Conservation (phyloP, 2,329 filamentous ascomycete genomes). For the Sordariomycetes sp. region DNA sequence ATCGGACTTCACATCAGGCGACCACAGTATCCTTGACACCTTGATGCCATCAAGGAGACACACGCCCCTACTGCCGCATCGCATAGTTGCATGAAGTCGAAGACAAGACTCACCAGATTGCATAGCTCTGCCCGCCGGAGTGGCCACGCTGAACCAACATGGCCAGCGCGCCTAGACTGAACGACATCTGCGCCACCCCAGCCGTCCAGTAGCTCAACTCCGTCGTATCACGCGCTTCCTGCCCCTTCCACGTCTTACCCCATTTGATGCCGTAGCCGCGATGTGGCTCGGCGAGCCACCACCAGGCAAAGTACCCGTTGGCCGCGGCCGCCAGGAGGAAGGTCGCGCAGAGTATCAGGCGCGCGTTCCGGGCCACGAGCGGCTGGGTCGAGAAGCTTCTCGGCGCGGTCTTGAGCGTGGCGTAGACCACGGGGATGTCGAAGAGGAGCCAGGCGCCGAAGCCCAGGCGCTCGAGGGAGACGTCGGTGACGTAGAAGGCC, state of each 20-base stretch:
- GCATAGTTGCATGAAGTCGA: background rate
- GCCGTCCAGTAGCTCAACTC: conserved; percentile 41
- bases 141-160: conserved; percentile 36
- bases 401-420: conserved; percentile 30
- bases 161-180: conserved; percentile 27
- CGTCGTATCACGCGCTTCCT: conserved; percentile 33
- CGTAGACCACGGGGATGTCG: conserved; percentile 36
- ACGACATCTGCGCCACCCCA: conserved; percentile 29
- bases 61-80: background rate
- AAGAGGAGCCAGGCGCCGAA: conserved; percentile 40
- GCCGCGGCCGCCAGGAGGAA: conserved; percentile 25
- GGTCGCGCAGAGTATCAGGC: conserved; percentile 22
- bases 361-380: conserved; percentile 29
- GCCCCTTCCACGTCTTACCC: conserved; percentile 32
- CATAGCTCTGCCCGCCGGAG: conserved; percentile 37
- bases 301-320: conserved; percentile 32
- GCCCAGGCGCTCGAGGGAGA: conserved; percentile 29
- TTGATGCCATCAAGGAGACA: background rate
- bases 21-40: background rate
- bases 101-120: conserved; percentile 37
- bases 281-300: conserved; percentile 35
- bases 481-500: conserved; percentile 34
- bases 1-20: no score
- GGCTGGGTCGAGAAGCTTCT: conserved; percentile 32
- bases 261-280: conserved; percentile 30